These are phyloP conservation scores for Stevia rebaudiana DNA, from an alignment of 140 eudicot genomes.

Conservation along the genomic window DNA sequence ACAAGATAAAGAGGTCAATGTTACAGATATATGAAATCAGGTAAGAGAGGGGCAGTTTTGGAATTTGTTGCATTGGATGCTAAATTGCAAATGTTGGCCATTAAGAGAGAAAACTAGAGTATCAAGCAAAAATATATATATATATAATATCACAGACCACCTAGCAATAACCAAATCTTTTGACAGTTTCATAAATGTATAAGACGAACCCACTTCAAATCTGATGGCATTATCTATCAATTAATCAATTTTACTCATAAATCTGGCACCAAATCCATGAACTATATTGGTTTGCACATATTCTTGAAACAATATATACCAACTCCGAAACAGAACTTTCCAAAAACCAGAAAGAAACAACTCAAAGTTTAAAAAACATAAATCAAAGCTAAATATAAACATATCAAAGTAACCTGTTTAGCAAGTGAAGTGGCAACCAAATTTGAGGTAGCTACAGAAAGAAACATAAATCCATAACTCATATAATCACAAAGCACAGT, in stretches of 20 bases:
- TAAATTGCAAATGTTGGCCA: not conserved
- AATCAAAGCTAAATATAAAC: slow-evolving; percentile 7
- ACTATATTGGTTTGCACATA: not conserved
- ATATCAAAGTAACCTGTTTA: slow-evolving; percentile 49
- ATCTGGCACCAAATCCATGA: not conserved
- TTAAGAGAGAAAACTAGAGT: not conserved
- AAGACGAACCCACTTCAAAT: too few species aligned
- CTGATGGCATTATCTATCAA: not conserved
- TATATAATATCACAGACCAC: too few species aligned
- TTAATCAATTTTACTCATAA: not conserved
- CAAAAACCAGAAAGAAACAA: slow-evolving; percentile 7
- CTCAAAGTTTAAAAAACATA: not conserved
- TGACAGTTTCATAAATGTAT: not conserved
- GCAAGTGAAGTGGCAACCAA: slow-evolving; percentile 96
- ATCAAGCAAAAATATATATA: too few species aligned
- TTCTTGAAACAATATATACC: not conserved
- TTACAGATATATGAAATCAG: too few species aligned
- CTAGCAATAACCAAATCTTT: too few species aligned
- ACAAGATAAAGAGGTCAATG: too few species aligned
- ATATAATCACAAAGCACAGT: slow-evolving; percentile 87
- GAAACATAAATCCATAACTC: slow-evolving; percentile 89
- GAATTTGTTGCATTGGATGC: too few species aligned
- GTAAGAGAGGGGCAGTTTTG: too few species aligned
- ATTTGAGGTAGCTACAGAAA: slow-evolving; percentile 92
- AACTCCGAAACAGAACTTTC: not conserved